Evolutionary conservation across 768 basidiomycete genomes (phyloP).

Genomic region (Leccinum boreale): DNA sequence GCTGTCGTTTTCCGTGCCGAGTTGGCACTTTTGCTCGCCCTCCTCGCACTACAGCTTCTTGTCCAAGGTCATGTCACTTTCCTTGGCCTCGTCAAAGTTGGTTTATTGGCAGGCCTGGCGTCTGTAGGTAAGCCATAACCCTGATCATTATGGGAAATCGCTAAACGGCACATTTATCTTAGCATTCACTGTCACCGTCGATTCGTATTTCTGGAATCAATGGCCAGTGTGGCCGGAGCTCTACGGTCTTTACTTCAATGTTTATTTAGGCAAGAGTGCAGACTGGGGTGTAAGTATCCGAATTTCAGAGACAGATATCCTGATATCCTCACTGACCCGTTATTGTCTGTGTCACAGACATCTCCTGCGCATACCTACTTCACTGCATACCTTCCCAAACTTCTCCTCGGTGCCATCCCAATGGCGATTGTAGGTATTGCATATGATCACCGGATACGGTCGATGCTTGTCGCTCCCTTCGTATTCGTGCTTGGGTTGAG

Average conservation of each 20-base stretch:
- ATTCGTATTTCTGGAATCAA: conserved; percentile 83
- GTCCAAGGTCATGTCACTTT: conserved; percentile 42
- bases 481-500: conserved; percentile 65
- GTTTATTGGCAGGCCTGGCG: conserved; percentile 42
- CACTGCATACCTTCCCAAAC: conserved; percentile 65
- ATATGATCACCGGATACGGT: conserved; percentile 47
- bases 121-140: conserved; percentile 48
- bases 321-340: neutral
- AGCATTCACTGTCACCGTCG: conserved; percentile 65
- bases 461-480: conserved; percentile 50
- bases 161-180: neutral
- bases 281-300: conserved; percentile 83
- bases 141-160: neutral
- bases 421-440: conserved; percentile 54
- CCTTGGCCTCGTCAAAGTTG: conserved; percentile 43
- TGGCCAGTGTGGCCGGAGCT: conserved; percentile 86
- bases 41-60: conserved; percentile 56
- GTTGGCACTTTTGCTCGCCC: conserved; percentile 61
- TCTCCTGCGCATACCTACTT: conserved; percentile 73
- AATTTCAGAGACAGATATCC: neutral
- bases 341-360: conserved; percentile 39
- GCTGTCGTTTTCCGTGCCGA: conserved; percentile 80
- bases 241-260: conserved; percentile 76
- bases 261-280: conserved; percentile 77
- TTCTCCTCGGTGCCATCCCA: conserved; percentile 64